Base-by-base conservation (phyloP, 208 protist species). In the Wallacemonas sp. region DNA sequence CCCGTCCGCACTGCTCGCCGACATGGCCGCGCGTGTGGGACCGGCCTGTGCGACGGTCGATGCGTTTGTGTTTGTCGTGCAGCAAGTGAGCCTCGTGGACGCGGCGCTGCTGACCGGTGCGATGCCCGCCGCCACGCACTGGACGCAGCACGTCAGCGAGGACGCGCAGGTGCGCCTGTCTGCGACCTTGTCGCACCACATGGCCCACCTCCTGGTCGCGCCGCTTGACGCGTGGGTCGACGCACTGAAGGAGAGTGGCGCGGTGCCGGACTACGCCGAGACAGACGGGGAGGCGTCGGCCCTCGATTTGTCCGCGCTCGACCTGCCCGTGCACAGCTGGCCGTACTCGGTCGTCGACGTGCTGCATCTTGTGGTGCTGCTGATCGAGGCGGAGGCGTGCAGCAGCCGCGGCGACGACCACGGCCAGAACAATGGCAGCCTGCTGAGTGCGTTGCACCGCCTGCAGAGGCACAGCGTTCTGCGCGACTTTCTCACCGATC, bases 31-130 rank as follows among this genome's bases (percentile, higher is more conserved):
- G n/a, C 52, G 52, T 7, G n/a, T 59, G 29, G 32, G 52, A 0
- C 36, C 29, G 12, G 52, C 52, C 14, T 59, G 52, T 22, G 52
- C 1, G 29, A 59, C 52, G 5, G 29, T 42, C 7, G 29, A 39
- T 41, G 52, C 14, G 32, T 29, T 59, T 12, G 52, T 59, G 52
- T 59, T 31, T 26, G 14, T 20, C 7, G 10, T 59, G 3, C 52
- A 39, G 1, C 52, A 59, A 23, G n/a, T 59, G 0, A 59, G 52
- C 31, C 20, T 59, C 10, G 32, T 59, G 11, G 52, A 59, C 31
- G n/a, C 52, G 8, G 52, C 52, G 26, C 52, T 59, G 52, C 52
- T 59, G 52, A 59, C 52, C 14, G 52, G 52, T 14, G n/a, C 3
- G 3, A 41, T 26, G 32, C 32, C n/a, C n/a, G 23, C 31, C 52